Evolutionary conservation across 2,329 filamentous ascomycete genomes (phyloP).

Genomic region (Falciphora oryzae): DNA sequence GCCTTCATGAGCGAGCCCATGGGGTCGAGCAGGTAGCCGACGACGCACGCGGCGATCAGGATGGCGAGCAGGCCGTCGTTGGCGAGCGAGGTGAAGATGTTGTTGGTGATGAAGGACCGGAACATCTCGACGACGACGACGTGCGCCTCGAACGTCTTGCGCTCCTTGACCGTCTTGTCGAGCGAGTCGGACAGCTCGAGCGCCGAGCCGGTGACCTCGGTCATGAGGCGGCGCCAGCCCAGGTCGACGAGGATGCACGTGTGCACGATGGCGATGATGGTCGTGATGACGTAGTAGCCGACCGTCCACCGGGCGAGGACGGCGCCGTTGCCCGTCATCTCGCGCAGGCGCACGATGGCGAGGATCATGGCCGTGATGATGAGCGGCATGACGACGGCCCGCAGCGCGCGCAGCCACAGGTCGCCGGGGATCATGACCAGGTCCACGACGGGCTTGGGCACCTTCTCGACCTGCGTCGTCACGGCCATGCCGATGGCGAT

Average conservation of each 20-base stretch:
- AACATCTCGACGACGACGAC: slow-evolving; percentile 43
- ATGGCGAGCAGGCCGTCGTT: slow-evolving; percentile 22
- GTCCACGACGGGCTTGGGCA: slow-evolving; percentile 35
- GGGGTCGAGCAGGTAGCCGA: slow-evolving; percentile 27
- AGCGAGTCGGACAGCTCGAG: slow-evolving; percentile 27
- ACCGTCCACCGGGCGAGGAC: slow-evolving; percentile 43
- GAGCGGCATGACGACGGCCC: slow-evolving; percentile 44
- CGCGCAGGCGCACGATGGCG: slow-evolving; percentile 40
- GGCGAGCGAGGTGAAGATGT: slow-evolving; percentile 40
- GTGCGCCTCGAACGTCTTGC: slow-evolving; percentile 29
- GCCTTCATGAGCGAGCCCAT: slow-evolving; percentile 35
- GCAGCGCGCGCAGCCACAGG: slow-evolving; percentile 43
- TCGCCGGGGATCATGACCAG: slow-evolving; percentile 42
- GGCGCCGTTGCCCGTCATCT: slow-evolving; percentile 37
- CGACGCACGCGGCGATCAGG: slow-evolving; percentile 29
- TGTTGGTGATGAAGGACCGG: slow-evolving; percentile 42
- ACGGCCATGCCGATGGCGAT: slow-evolving; percentile 44
- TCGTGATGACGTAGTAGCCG: slow-evolving; percentile 44
- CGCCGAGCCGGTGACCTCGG: slow-evolving; percentile 25
- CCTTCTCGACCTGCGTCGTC: slow-evolving; percentile 32
- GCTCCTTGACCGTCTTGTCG: slow-evolving; percentile 27
- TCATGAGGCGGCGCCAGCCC: slow-evolving; percentile 43
- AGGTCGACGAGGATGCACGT: slow-evolving; percentile 39
- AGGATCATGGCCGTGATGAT: slow-evolving; percentile 48
- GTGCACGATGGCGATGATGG: slow-evolving; percentile 41